phyloP scores from a whole-genome alignment of 2,329 filamentous ascomycete genomes.

The Seiridium cupressi region DNA sequence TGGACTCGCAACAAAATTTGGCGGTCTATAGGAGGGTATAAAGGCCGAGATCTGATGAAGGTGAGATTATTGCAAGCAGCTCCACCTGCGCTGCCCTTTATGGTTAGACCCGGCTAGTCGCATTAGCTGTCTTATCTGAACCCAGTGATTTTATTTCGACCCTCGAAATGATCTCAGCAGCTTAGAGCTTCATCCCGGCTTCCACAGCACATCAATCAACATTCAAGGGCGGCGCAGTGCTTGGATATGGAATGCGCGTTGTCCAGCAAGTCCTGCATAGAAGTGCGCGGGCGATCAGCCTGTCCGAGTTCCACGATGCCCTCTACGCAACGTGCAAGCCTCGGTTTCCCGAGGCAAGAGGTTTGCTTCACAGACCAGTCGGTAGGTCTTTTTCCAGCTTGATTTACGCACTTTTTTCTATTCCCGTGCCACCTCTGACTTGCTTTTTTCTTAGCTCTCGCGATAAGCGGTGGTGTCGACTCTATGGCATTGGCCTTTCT shows the following conservation, averaged over 20 bases:
- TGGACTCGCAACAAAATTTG: too few species aligned
- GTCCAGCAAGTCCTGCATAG: conserved; percentile 36
- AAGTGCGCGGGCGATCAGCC: conserved; percentile 35
- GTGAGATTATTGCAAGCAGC: not conserved
- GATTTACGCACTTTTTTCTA: not conserved
- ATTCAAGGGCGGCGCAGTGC: not conserved
- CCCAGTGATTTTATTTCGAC: too few species aligned
- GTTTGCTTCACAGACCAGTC: conserved; percentile 28
- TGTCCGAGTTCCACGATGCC: conserved; percentile 45
- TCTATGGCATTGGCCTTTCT: conserved; percentile 93
- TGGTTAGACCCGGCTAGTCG: not conserved
- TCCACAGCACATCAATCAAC: not conserved
- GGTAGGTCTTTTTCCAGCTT: not conserved
- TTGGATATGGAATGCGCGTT: conserved; percentile 37
- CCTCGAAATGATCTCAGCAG: not conserved
- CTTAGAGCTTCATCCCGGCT: not conserved
- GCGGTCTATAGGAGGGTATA: too few species aligned
- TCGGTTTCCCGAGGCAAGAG: conserved; percentile 43
- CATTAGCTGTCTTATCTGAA: too few species aligned
- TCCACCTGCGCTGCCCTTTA: not conserved
- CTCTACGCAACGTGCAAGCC: conserved; percentile 48
- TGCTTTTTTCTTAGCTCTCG: conserved; percentile 46
- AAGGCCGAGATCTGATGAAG: too few species aligned
- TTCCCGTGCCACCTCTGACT: not conserved
- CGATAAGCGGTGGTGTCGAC: conserved; percentile 89